Percentiles rank a stretch among this genome's conserved stretches.
Evolutionary conservation across 2,329 filamentous ascomycete species (phyloP).

Genomic region (Thielaviopsis euricoi): DNA sequence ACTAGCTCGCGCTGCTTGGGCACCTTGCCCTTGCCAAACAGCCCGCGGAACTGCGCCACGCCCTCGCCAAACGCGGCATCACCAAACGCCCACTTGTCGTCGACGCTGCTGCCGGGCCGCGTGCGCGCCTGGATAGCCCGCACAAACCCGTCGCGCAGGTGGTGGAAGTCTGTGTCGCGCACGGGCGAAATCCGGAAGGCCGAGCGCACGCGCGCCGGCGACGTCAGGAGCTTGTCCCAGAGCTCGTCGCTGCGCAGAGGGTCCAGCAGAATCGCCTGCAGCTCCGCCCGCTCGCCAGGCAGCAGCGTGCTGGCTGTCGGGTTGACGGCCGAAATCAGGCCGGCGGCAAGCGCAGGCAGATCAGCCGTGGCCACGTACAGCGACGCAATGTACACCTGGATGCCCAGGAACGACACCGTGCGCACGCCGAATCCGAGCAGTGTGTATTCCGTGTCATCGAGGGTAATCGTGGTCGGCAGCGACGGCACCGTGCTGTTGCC

Average conservation of each 20-base stretch:
- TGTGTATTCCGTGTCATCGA: conserved; percentile 58
- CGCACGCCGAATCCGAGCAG: conserved; percentile 76
- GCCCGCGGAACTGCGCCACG: conserved; percentile 58
- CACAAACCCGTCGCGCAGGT: conserved; percentile 82
- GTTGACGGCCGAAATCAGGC: conserved; percentile 61
- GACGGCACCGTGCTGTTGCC: conserved; percentile 64
- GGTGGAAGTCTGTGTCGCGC: conserved; percentile 86
- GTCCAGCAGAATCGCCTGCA: conserved; percentile 56
- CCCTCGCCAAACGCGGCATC: conserved; percentile 63
- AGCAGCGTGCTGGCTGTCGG: conserved; percentile 69
- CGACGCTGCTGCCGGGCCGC: conserved; percentile 25
- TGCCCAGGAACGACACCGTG: conserved; percentile 73
- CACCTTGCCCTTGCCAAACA: conserved; percentile 70
- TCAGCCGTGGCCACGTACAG: conserved; percentile 78
- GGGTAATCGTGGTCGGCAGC: conserved; percentile 56
- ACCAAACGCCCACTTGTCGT: conserved; percentile 29
- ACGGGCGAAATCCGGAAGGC: conserved; percentile 74
- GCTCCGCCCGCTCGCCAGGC: conserved; percentile 57
- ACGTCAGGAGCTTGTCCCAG: conserved; percentile 55
- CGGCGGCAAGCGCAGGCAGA: conserved; percentile 62
- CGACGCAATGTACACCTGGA: conserved; percentile 90
- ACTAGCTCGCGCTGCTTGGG: conserved; percentile 68
- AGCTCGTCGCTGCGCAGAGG: conserved; percentile 49
- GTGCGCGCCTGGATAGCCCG: conserved; percentile 64
- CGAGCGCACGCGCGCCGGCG: conserved; percentile 51